Percentiles rank a stretch among this genome's conserved stretches.
These are phyloP conservation scores for Dothidotthia symphoricarpi DNA, from an alignment of 2,329 filamentous ascomycete genomes.

Conservation along the genomic window DNA sequence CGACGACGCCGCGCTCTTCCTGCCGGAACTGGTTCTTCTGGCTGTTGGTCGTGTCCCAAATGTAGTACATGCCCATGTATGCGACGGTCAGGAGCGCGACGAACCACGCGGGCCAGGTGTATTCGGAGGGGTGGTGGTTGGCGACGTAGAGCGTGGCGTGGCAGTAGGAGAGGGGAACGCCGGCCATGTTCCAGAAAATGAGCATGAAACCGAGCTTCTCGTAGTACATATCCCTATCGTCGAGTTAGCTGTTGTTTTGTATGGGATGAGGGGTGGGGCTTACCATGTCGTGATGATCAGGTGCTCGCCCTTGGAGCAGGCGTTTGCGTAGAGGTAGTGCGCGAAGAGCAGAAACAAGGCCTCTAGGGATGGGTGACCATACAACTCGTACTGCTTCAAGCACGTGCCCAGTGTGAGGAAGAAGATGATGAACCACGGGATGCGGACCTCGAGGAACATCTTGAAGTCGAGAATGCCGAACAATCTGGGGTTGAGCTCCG, in stretches of 20 bases:
- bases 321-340: conserved; percentile 87
- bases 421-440: conserved; percentile 87
- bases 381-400: conserved; percentile 75
- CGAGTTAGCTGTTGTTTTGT: not conserved
- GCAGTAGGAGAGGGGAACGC: conserved; percentile 88
- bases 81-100: conserved; percentile 62
- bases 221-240: conserved; percentile 81
- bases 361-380: conserved; percentile 80
- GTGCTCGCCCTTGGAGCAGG: conserved; percentile 87
- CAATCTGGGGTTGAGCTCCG: conserved; percentile 80
- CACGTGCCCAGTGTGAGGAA: conserved; percentile 71
- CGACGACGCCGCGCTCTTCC: conserved; percentile 65
- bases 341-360: conserved; percentile 80
- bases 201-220: conserved; percentile 97
- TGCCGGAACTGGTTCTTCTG: conserved; percentile 91
- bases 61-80: conserved; percentile 81
- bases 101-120: conserved; percentile 69
- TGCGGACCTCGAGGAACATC: conserved; percentile 90
- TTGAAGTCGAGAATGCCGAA: conserved; percentile 83
- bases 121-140: conserved; percentile 73
- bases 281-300: conserved; percentile 81
- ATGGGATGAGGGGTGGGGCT: conserved; percentile 16
- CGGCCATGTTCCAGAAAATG: conserved; percentile 93
- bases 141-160: conserved; percentile 88
- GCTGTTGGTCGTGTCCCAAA: conserved; percentile 87